Conservation (phyloP, 2,329 filamentous ascomycete genomes). For the Elsinoe australis region DNA sequence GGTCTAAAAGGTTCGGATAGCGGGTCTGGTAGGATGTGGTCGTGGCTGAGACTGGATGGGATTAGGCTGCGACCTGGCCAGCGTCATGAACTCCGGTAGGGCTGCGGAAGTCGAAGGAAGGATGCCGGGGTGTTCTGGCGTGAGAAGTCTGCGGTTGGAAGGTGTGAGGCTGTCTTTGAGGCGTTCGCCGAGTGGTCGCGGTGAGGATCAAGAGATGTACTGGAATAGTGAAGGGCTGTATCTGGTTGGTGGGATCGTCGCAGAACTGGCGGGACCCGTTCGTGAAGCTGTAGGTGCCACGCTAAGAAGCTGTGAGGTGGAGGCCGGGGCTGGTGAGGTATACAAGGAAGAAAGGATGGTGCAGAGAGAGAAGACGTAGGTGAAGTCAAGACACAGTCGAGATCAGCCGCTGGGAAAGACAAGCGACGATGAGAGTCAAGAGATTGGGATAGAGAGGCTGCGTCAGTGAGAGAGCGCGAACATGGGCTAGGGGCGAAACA, state of each 20-base stretch:
- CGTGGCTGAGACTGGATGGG: constrained; percentile 12
- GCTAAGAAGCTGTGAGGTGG: too few relatives aligned
- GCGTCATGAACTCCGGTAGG: constrained; percentile 1
- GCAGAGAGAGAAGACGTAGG: not conserved
- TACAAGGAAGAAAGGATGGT: constrained; percentile 1
- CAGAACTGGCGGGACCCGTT: too few relatives aligned
- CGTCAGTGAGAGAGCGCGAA: constrained; percentile 1
- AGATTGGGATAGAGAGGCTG: not conserved
- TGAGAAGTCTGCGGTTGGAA: not conserved
- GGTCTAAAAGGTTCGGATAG: not conserved
- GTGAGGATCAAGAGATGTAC: too few relatives aligned
- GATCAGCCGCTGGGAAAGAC: constrained; percentile 9
- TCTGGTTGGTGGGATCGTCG: too few relatives aligned
- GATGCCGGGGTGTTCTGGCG: not conserved
- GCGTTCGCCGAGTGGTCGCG: too few relatives aligned
- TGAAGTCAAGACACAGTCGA: constrained; percentile 11
- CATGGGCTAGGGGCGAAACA: constrained; percentile 9
- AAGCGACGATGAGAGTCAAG: constrained; percentile 6
- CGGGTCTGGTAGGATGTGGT: constrained; percentile 1
- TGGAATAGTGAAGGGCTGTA: too few relatives aligned
- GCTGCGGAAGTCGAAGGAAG: constrained; percentile 1
- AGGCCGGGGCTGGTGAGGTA: too few relatives aligned
- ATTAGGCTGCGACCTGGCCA: constrained; percentile 11
- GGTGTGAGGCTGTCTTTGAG: too few relatives aligned
- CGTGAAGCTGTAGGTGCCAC: too few relatives aligned